Evolutionary conservation across 164 flowering plant species (phyloP).

Genomic region (Macadamia tetraphylla): DNA sequence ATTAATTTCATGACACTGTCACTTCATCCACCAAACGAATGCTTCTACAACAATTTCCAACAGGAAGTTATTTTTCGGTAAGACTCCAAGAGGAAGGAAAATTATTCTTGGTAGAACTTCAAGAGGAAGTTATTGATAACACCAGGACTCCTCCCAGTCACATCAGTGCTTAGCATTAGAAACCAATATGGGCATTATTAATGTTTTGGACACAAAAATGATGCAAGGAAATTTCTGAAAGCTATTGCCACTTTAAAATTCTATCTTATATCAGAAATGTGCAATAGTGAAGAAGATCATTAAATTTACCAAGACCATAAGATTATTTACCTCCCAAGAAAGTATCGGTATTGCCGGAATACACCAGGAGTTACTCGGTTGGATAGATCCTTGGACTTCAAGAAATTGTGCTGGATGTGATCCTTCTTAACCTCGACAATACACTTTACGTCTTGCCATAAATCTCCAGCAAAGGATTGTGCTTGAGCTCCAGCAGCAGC

Average conservation of each 20-base stretch:
- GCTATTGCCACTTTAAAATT: background rate
- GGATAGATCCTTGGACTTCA: constrained; percentile 57
- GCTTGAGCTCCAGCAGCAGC: constrained; percentile 26
- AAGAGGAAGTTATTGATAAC: too few species aligned
- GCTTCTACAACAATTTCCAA: too few species aligned
- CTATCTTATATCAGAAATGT: background rate
- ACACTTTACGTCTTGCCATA: constrained; percentile 71
- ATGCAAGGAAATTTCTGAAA: background rate
- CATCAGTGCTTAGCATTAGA: too few species aligned
- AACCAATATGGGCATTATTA: too few species aligned
- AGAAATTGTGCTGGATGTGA: constrained; percentile 42
- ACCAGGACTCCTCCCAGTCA: too few species aligned
- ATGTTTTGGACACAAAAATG: too few species aligned
- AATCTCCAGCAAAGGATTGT: constrained; percentile 71
- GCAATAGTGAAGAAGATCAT: background rate
- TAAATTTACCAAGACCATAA: too few species aligned
- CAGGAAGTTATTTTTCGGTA: too few species aligned
- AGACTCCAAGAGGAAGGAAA: too few species aligned
- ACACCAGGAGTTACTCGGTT: constrained; percentile 61
- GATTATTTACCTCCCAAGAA: constrained; percentile 69
- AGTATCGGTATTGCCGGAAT: constrained; percentile 60
- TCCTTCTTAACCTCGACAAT: constrained; percentile 55
- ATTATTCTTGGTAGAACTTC: too few species aligned
- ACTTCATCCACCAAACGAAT: too few species aligned
- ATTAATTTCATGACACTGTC: background rate